Conservation (phyloP, 2,329 filamentous ascomycete genomes). For the Colletotrichum truncatum region DNA sequence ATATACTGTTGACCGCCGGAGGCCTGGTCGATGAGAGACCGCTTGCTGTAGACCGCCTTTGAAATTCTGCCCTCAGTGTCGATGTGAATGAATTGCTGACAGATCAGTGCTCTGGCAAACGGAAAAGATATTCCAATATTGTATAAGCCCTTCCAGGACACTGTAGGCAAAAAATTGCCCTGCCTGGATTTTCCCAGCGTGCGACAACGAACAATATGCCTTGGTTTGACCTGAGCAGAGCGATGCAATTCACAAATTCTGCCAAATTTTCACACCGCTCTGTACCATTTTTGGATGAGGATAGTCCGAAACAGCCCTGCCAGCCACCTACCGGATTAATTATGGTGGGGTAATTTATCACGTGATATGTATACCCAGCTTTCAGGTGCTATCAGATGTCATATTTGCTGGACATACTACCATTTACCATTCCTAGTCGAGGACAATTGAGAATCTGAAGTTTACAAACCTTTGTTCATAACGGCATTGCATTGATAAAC, state of each 20-base stretch:
- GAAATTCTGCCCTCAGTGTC: constrained; percentile 25
- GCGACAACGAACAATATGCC: constrained; percentile 10
- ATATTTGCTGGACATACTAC: too few relatives aligned
- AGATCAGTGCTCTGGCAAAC: not conserved
- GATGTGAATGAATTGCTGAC: constrained; percentile 17
- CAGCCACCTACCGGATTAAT: constrained; percentile 24
- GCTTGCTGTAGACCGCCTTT: constrained; percentile 19
- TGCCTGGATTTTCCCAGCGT: constrained; percentile 13
- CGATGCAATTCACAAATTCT: constrained; percentile 42
- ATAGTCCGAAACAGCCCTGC: constrained; percentile 5
- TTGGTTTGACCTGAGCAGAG: constrained; percentile 12
- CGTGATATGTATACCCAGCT: not conserved
- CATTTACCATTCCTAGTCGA: too few relatives aligned
- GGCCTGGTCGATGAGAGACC: constrained; percentile 3
- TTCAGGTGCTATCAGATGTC: not conserved
- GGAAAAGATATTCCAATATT: not conserved
- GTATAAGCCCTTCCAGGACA: not conserved
- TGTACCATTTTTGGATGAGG: constrained; percentile 17
- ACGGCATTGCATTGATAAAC: too few relatives aligned
- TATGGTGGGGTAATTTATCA: not conserved
- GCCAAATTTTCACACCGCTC: constrained; percentile 53
- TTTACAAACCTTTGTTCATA: too few relatives aligned
- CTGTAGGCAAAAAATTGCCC: constrained; percentile 21
- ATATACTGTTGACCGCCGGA: constrained; percentile 1
- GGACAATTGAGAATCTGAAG: too few relatives aligned